These are phyloP conservation scores for Diaporthe humulicola DNA, from an alignment of 2,329 filamentous ascomycete genomes.

Conservation along the genomic window DNA sequence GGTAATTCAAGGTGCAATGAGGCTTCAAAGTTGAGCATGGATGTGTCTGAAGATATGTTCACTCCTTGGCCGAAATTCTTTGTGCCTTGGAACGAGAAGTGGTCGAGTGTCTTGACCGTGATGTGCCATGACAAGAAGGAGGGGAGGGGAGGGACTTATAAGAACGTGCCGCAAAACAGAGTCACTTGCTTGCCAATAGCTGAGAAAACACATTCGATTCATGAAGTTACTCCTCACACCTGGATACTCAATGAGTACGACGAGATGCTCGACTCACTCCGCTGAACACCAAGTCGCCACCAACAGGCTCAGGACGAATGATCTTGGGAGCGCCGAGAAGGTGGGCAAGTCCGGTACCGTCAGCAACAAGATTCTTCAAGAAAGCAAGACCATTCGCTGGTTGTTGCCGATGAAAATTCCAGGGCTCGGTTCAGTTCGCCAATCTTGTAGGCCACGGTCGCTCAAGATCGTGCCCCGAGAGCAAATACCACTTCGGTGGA, in stretches of 20 bases:
- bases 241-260: neutral
- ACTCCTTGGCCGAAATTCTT: neutral
- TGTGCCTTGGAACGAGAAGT: neutral
- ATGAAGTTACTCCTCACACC: neutral
- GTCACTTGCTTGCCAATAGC: neutral
- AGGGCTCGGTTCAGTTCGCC: neutral
- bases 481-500: neutral
- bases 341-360: neutral
- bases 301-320: neutral
- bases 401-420: neutral
- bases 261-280: too few species aligned
- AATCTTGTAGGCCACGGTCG: neutral
- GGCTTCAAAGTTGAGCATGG: neutral
- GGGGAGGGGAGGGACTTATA: neutral
- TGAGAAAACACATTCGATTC: neutral
- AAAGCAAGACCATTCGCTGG: neutral
- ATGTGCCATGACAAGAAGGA: neutral
- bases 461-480: conserved; percentile 6
- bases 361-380: neutral
- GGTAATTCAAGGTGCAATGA: neutral
- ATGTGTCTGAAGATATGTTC: too few species aligned
- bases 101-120: neutral
- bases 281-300: neutral
- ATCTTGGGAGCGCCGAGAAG: neutral
- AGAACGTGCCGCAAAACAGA: neutral